A percentile compares a stretch with the other conserved stretches of the same genome.
Conservation (phyloP, 1,284 basidiomycete genomes). For the Ceratobasidium sp. region DNA sequence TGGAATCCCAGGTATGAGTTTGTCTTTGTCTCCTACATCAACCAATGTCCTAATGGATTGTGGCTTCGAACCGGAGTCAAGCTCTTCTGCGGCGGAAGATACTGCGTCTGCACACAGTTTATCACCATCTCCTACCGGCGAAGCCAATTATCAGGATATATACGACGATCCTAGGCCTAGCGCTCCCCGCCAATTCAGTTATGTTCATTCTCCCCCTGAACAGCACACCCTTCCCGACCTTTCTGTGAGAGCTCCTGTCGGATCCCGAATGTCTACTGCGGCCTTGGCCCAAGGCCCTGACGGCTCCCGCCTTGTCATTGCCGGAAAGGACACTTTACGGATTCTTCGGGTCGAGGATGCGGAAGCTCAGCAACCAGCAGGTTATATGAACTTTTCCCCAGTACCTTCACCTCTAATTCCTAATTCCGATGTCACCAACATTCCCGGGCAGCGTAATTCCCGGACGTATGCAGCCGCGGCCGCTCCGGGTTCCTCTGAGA, state of each 20-base stretch:
- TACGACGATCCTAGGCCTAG: slow-evolving; percentile 45
- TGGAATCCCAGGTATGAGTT: slow-evolving; percentile 39
- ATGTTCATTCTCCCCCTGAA: slow-evolving; percentile 34
- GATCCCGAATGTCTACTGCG: slow-evolving; percentile 22
- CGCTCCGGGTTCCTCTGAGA: slow-evolving; percentile 10
- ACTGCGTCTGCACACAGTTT: slow-evolving; percentile 25
- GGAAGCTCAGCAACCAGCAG: slow-evolving; percentile 8
- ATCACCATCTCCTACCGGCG: slow-evolving; percentile 34
- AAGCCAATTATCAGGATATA: slow-evolving; percentile 39
- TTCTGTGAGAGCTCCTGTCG: slow-evolving; percentile 42
- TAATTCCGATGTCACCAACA: slow-evolving; percentile 2
- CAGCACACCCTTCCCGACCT: slow-evolving; percentile 31
- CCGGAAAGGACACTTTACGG: slow-evolving; percentile 73
- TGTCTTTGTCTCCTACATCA: slow-evolving; percentile 23
- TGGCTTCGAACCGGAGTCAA: slow-evolving; percentile 33
- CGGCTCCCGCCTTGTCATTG: slow-evolving; percentile 67
- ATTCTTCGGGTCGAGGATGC: slow-evolving; percentile 18
- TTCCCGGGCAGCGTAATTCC: slow-evolving; percentile 9
- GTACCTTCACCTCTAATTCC: slow-evolving; percentile 10
- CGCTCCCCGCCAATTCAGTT: slow-evolving; percentile 22
- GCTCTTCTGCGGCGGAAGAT: slow-evolving; percentile 32
- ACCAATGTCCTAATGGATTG: slow-evolving; percentile 31
- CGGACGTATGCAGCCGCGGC: slow-evolving; percentile 35
- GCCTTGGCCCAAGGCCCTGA: slow-evolving; percentile 71
- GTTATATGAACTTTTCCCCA: slow-evolving; percentile 31